Base-by-base conservation (phyloP, 129 eudicot species). In the Logfia minima region DNA sequence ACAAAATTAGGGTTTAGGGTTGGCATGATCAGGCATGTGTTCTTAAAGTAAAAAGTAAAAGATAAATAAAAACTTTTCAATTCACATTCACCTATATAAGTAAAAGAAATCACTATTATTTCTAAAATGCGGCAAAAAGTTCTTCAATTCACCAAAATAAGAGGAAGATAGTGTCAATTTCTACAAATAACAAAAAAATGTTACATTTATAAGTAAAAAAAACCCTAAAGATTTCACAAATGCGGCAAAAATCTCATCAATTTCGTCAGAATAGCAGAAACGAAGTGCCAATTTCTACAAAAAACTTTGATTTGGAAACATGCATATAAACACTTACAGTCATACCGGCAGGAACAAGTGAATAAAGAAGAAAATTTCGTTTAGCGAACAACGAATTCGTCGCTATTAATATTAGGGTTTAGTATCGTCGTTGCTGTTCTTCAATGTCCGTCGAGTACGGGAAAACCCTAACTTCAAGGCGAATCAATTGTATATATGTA, bases 1-100 rank as follows among this genome's bases (percentile, higher is more conserved):
- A 75, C 28, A 29, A 70, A 60, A 77, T 63, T n/a, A 70, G 34
- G 37, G 55, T 59, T 63, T 14, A 79, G 56, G 69, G 21, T 82
- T 82, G 71, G 32, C 81, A 77, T 80, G 70, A 78, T 82, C 83
- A 19, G 45, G 79, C 79, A 76, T 70, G 76, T 75, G 66, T 56
- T 35, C 35, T n/a, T 14, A 60, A 34, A 34, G 7, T 34, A 34
- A 34, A 34, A 34, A 34, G 7, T 34, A 34, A 34, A 34, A 34
- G 6, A 5, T 5, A 34, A 43, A 58, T 0, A 58, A 8, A 58
- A 58, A 55, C 58, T 67, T 59, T 4, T 48, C 5, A 45, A 61
- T 35, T 56, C 69, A 28, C 75, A 68, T 35, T 56, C 69, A 28
- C 75, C 55, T 8, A 41, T 1, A 70, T 18, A 43, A 43, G 56